Conservation (phyloP, 176 grass and related monocot species). For the Carex cristatella region DNA sequence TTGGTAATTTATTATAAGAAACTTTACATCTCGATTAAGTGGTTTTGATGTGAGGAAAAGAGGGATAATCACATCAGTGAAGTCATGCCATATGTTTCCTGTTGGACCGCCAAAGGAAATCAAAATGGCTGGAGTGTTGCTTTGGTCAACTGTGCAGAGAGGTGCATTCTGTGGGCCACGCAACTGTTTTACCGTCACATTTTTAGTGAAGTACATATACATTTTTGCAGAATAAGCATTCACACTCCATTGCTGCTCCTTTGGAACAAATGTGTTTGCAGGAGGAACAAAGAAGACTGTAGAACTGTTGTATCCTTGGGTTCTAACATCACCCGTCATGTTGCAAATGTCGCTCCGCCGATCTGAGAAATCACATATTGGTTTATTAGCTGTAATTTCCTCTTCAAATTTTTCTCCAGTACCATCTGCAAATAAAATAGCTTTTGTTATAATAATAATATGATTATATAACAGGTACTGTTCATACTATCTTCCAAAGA, state of each 20-base stretch:
- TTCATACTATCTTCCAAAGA: not conserved
- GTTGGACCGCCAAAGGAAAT: slow-evolving; percentile 56
- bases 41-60: slow-evolving; percentile 38
- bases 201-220: slow-evolving; percentile 18
- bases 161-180: slow-evolving; percentile 30
- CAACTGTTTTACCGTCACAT: slow-evolving; percentile 33
- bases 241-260: slow-evolving; percentile 44
- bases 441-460: not conserved
- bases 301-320: slow-evolving; percentile 29
- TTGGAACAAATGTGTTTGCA: not conserved
- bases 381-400: slow-evolving; percentile 21
- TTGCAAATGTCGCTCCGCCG: slow-evolving; percentile 40
- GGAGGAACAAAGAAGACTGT: slow-evolving; percentile 35
- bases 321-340: slow-evolving; percentile 36
- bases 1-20: slow-evolving; percentile 44
- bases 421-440: not conserved
- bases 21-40: slow-evolving; percentile 35
- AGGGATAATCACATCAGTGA: slow-evolving; percentile 50
- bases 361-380: slow-evolving; percentile 45
- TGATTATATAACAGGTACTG: not conserved
- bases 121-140: slow-evolving; percentile 27
- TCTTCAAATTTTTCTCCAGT: not conserved
- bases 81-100: slow-evolving; percentile 53
- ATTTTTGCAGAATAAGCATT: slow-evolving; percentile 48
- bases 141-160: slow-evolving; percentile 32